Evolutionary conservation across 495 filamentous ascomycete genomes (phyloP), one percentile per base, ranked within the genome.

Genomic region (Neurospora intermedia): DNA sequence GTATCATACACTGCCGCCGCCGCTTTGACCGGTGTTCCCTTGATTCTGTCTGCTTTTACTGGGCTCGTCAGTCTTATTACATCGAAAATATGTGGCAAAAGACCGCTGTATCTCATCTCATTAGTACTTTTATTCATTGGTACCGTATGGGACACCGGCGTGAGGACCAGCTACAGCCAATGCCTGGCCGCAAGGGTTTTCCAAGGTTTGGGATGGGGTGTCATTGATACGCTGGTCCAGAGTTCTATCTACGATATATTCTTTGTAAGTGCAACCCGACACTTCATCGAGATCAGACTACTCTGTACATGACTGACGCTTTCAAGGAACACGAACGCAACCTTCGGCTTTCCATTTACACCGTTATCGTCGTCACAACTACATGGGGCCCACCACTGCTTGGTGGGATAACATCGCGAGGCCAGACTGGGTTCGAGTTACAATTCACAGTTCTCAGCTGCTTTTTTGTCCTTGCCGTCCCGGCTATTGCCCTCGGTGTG

Each of bases 171-270:
- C 74, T 84, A 83, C 72, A 77, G 72, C 27, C 78, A 85, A 73
- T 84, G 84, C 72, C 84, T 87, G 84, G 78, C 83, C 6, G 83
- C 84, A 18, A 77, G 86, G 41, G 75, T 86, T 23, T 83, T 87
- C 20, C 85, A 87, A 72, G 84, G 84, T 11, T 38, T 87, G 10
- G 85, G 84, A n/a, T 88, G 86, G 86, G 86, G 86, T 40, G 80
- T 82, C 35, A 85, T 86, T 54, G 86, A 88, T 73, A 81, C 82
- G 9, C 76, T 88, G 43, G 80, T 85, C 2, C 74, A 82, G 31
- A 80, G 80, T 18, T 83, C 81, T 1, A 85, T 88, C 43, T 80
- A 84, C 62, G 86, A 88, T 73, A 85, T 84, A 2, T 88, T 82
- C 74, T 87, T 86, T 75, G 86, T 88, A 75, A 78, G 84, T 76